A percentile compares a stretch with the other conserved stretches of the same genome.
phyloP scores from a whole-genome alignment of 208 protist species.

The Trypanosoma vivax region DNA sequence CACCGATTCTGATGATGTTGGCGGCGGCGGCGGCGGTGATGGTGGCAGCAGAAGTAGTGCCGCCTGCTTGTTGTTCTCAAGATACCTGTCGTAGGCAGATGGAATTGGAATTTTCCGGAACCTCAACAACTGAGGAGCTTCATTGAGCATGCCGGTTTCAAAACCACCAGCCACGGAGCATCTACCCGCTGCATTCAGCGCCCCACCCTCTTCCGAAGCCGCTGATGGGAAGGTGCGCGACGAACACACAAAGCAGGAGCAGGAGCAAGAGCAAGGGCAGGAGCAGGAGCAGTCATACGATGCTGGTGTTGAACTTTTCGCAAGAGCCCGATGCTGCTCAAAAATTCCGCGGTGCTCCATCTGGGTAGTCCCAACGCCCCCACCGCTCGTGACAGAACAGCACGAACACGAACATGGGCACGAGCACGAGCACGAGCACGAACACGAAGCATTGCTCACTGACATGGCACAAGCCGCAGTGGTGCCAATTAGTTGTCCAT shows the following conservation, averaged over 20 bases:
- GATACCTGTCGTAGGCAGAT: too few relatives aligned
- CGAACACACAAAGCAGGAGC: conserved; percentile 6
- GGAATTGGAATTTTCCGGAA: neutral
- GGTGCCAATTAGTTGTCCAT: neutral
- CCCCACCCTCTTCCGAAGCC: too few relatives aligned
- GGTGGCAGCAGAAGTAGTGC: neutral
- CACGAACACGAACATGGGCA: neutral
- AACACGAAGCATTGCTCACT: neutral
- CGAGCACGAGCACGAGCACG: neutral
- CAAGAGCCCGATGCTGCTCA: too few relatives aligned
- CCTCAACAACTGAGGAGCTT: conserved; percentile 4
- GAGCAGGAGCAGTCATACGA: neutral
- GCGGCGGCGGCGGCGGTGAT: neutral
- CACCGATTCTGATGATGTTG: neutral
- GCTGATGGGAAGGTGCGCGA: conserved; percentile 11
- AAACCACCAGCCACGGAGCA: neutral
- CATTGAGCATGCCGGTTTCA: conserved; percentile 1
- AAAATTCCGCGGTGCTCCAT: too few relatives aligned
- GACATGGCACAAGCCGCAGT: neutral
- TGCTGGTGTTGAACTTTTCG: too few relatives aligned
- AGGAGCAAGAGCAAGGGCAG: neutral
- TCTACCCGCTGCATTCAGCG: too few relatives aligned
- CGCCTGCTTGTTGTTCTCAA: too few relatives aligned
- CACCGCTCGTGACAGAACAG: neutral
- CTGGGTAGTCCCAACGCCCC: neutral